phyloP scores from a whole-genome alignment of 2,329 filamentous ascomycete species.

The Eutypella sp. region DNA sequence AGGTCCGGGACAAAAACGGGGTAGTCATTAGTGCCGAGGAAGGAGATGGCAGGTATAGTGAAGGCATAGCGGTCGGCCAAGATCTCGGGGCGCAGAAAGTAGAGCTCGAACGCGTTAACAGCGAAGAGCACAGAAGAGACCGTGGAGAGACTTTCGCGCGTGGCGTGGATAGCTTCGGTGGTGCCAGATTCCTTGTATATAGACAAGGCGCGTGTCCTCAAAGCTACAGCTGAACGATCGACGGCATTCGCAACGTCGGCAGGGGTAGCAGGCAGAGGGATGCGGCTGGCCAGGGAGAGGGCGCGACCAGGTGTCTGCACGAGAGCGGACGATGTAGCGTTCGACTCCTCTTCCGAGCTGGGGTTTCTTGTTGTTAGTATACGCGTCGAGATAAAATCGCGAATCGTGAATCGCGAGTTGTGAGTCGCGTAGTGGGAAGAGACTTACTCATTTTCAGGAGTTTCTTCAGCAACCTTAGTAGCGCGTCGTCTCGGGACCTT shows the following conservation, averaged over 20 bases:
- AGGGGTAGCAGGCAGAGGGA: conserved; percentile 76
- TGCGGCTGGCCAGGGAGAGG: conserved; percentile 51
- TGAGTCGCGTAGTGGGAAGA: conserved; percentile 54
- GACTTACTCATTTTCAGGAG: conserved; percentile 67
- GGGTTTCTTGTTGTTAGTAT: conserved; percentile 52
- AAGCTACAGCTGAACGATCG: conserved; percentile 62
- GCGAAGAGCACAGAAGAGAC: conserved; percentile 67
- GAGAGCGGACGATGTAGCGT: conserved; percentile 38
- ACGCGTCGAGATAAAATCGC: conserved; percentile 45
- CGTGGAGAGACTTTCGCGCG: conserved; percentile 67
- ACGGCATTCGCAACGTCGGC: conserved; percentile 71
- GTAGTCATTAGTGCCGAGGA: conserved; percentile 52
- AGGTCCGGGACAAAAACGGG: conserved; percentile 72
- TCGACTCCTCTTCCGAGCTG: conserved; percentile 29
- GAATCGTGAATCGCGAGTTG: conserved; percentile 67
- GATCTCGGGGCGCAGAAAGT: conserved; percentile 63
- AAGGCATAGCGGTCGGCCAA: conserved; percentile 69
- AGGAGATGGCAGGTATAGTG: conserved; percentile 59
- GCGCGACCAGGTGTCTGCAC: conserved; percentile 47
- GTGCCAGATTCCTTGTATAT: conserved; percentile 63
- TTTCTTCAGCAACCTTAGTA: conserved; percentile 50
- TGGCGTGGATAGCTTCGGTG: conserved; percentile 57
- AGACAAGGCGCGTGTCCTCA: conserved; percentile 61
- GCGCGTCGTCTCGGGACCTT: conserved; percentile 25
- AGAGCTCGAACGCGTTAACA: conserved; percentile 65